A percentile compares a stretch with the other conserved stretches of the same genome.
These are phyloP conservation scores for Chlamydomonas sphaeroides DNA, from an alignment of 139 green algal species.

Conservation along the genomic window DNA sequence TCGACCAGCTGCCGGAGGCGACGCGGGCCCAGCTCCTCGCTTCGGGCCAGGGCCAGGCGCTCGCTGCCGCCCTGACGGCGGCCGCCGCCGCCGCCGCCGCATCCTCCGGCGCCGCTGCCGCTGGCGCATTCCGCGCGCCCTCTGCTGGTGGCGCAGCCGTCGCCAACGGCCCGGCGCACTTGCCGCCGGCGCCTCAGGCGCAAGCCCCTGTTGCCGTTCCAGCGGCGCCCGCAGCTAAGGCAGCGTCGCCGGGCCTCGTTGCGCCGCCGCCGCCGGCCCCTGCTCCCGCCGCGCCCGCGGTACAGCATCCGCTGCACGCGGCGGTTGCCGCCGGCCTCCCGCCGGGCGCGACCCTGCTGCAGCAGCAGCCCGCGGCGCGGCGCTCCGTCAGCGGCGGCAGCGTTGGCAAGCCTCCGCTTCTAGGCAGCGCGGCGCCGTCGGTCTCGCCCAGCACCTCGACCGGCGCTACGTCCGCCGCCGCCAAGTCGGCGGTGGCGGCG, in stretches of 20 bases:
- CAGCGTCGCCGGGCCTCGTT: not conserved
- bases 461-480: not conserved
- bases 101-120: not conserved
- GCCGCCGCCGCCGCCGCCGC: too few relatives aligned
- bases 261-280: not conserved
- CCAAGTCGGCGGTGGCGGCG: not conserved
- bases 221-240: not conserved
- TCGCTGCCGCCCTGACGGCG: not conserved
- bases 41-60: not conserved
- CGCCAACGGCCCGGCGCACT: too few relatives aligned
- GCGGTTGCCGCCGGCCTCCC: constrained; percentile 3
- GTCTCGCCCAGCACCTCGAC: not conserved
- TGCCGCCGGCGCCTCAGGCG: too few relatives aligned
- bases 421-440: not conserved
- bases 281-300: not conserved
- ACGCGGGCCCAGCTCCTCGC: constrained; percentile 11
- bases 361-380: constrained; percentile 6
- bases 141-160: too few relatives aligned
- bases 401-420: not conserved
- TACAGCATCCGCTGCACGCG: too few relatives aligned
- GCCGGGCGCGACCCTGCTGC: not conserved
- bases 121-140: too few relatives aligned
- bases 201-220: too few relatives aligned
- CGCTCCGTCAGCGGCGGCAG: constrained; percentile 16
- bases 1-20: constrained; percentile 39